Evolutionary conservation across 2,329 filamentous ascomycete genomes (phyloP), one percentile per base, ranked within the genome.

Genomic region (Cladosporium sp.): DNA sequence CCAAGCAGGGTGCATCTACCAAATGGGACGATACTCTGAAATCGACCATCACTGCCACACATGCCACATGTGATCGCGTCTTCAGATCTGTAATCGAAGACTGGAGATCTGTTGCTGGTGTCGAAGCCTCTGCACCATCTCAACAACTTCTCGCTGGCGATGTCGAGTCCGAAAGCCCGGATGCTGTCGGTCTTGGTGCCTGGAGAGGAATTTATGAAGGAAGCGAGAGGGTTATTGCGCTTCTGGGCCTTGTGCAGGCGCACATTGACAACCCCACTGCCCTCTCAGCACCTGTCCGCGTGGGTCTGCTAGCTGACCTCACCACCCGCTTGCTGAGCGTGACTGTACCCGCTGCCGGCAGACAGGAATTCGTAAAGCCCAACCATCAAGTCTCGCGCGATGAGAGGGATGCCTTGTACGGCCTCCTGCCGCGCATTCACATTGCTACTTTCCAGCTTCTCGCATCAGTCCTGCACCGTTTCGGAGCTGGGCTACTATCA

Each of bases 151-250:
- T 60, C 9, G 60, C 56, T 32, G 63, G 45, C 15, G 44, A 57
- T 3, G 25, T 37, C 2, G 64, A 64, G 56, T 36, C 52, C 5
- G 64, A 64, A 12, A 49, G 44, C 9, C 60, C 61, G 3, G 66
- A 69, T 52, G 64, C 70, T 8, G 67, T 80, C 39, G 78, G 76
- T 24, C 74, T 95, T n/a, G 82, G 84, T 1, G 63, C 74, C 0
- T 97, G 92, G 92, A 78, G 75, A 12, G 90, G 91, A 9, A 75
- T 96, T n/a, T 80, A 82, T 61, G 82, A 86, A 20, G 93, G 93
- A 6, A 76, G 83, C 15, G 84, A 91, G 68, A 83, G 90, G 55
- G 73, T 96, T 2, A 70, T 82, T 13, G 82, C 83, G 6, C 77
- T 95, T 3, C 73, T 96, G 22, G 76, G 79, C 34, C 78, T 89